phyloP scores from a whole-genome alignment of 2,329 filamentous ascomycete genomes.

The Fusarium citri region DNA sequence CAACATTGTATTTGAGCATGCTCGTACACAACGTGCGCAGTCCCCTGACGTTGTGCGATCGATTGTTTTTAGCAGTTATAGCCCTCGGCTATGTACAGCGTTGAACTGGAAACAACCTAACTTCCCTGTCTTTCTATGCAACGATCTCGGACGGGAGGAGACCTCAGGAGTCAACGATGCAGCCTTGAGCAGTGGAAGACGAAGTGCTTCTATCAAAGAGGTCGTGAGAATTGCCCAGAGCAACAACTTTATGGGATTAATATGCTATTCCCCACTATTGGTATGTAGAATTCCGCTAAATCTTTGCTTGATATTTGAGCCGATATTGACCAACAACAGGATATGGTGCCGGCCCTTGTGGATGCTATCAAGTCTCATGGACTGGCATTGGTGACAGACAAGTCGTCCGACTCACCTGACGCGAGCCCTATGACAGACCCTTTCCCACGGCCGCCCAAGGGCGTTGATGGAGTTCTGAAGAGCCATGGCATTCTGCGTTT shows the following conservation, averaged over 20 bases:
- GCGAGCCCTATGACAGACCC: slow-evolving; percentile 58
- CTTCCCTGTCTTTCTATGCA: slow-evolving; percentile 95
- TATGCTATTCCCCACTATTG: slow-evolving; percentile 87
- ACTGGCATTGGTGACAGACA: slow-evolving; percentile 90
- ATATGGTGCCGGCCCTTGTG: slow-evolving; percentile 91
- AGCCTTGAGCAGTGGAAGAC: slow-evolving; percentile 70
- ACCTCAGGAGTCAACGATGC: slow-evolving; percentile 53
- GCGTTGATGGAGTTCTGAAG: slow-evolving; percentile 88
- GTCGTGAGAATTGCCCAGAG: slow-evolving; percentile 91
- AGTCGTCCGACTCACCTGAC: slow-evolving; percentile 69
- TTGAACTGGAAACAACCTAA: slow-evolving; percentile 99
- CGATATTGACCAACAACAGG: slow-evolving; percentile 60
- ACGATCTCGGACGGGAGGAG: slow-evolving; percentile 80
- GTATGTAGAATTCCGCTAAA: slow-evolving; percentile 62
- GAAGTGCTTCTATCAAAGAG: slow-evolving; percentile 91
- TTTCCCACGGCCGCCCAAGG: slow-evolving; percentile 75
- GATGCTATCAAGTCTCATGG: slow-evolving; percentile 96
- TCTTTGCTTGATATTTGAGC: too few relatives aligned
- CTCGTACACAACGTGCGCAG: slow-evolving; percentile 72
- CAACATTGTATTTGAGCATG: slow-evolving; percentile 90
- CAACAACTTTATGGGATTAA: slow-evolving; percentile 98
- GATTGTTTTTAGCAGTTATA: slow-evolving; percentile 95
- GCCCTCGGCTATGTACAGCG: slow-evolving; percentile 88
- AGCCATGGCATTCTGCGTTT: slow-evolving; percentile 90
- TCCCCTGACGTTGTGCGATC: slow-evolving; percentile 80